phyloP scores from a whole-genome alignment of 2,329 filamentous ascomycete species.

The Phyllosticta citribraziliensis region DNA sequence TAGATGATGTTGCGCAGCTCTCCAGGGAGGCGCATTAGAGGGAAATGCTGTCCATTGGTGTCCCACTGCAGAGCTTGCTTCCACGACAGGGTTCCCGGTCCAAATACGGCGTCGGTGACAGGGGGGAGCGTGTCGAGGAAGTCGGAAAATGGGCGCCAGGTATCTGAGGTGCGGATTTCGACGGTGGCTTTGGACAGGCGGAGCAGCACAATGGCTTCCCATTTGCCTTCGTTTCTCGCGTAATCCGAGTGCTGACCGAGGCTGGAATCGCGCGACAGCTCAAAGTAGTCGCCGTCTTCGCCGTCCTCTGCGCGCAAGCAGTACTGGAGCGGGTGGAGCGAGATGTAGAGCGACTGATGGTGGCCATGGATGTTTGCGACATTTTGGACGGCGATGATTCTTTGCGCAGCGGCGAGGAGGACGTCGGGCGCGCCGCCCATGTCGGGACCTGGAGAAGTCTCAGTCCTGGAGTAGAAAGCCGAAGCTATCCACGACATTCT shows the following conservation, averaged over 20 bases:
- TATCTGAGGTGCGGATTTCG: constrained; percentile 1
- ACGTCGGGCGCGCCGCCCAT: not conserved
- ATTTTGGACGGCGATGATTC: not conserved
- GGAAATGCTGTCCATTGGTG: constrained; percentile 5
- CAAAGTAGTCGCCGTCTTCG: constrained; percentile 3
- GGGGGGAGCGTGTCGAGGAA: not conserved
- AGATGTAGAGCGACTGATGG: not conserved
- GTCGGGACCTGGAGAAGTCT: not conserved
- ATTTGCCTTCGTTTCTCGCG: constrained; percentile 6
- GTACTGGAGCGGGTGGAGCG: constrained; percentile 1
- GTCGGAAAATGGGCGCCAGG: not conserved
- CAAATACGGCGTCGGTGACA: not conserved
- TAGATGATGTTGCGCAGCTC: constrained; percentile 10
- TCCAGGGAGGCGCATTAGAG: constrained; percentile 2
- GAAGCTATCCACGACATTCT: not conserved
- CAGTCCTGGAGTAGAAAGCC: not conserved
- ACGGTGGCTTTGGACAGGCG: not conserved
- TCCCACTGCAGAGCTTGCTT: not conserved
- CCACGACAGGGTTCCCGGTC: not conserved
- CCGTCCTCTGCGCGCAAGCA: not conserved
- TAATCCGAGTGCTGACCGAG: constrained; percentile 4
- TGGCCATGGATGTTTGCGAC: not conserved
- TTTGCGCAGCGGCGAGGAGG: constrained; percentile 1
- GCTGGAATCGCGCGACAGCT: constrained; percentile 2
- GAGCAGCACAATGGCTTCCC: constrained; percentile 7